Conservation (phyloP, 1,284 basidiomycete genomes). For the Coniferiporia sulphurascens region DNA sequence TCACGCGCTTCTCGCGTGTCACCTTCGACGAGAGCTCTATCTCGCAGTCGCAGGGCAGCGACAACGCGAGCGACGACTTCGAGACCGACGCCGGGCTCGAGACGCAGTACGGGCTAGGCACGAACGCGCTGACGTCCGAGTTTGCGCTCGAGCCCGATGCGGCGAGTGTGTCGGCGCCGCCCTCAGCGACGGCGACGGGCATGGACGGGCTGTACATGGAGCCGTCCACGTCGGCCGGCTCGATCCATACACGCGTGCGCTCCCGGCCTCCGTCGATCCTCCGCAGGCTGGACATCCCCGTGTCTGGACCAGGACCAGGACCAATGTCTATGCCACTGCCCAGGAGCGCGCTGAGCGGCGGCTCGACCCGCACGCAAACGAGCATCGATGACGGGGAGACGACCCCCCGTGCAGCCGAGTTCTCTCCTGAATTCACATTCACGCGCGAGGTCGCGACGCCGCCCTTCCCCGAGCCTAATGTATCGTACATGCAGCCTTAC, state of each 20-base stretch:
- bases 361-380: background rate
- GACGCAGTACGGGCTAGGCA: background rate
- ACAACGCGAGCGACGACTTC: constrained; percentile 1
- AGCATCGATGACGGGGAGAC: constrained; percentile 5
- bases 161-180: background rate
- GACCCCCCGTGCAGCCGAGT: constrained; percentile 10
- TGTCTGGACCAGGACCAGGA: background rate
- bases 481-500: background rate
- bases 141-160: constrained; percentile 6
- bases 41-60: constrained; percentile 11
- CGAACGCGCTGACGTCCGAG: background rate
- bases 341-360: background rate
- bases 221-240: constrained; percentile 12
- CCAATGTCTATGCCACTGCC: background rate
- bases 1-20: constrained; percentile 14
- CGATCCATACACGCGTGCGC: constrained; percentile 4
- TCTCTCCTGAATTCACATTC: constrained; percentile 2
- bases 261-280: constrained; percentile 9
- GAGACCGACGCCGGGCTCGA: background rate
- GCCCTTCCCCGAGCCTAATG: constrained; percentile 11
- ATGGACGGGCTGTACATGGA: constrained; percentile 16
- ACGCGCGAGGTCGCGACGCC: constrained; percentile 1
- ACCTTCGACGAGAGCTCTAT: constrained; percentile 19
- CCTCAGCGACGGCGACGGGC: background rate
- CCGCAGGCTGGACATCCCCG: constrained; percentile 7